Base-by-base conservation (phyloP, 306 rosid genomes). In the Oemleria cerasiformis region DNA sequence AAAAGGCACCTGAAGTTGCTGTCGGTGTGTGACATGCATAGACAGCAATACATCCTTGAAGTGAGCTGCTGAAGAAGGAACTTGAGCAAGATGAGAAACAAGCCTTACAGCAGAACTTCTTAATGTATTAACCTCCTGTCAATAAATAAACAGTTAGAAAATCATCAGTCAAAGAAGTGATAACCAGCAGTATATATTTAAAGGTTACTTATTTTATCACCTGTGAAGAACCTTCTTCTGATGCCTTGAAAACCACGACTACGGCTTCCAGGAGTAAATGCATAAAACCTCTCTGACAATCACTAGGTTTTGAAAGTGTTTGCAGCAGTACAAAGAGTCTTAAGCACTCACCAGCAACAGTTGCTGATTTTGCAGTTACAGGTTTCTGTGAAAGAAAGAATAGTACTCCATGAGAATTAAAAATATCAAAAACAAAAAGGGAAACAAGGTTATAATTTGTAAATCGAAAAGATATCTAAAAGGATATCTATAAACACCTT, bases 31-130 rank as follows among this genome's bases (percentile, higher is more conserved):
- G 58, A 87, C 84, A 77, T 97, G 92, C 95, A 94, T 91, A 74
- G 98, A 91, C 80, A 89, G 81, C 66, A 94, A 75, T 68, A 81
- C 90, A 67, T 94, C 92, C 90, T 82, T 94, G 88, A 94, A 94
- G 85, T 81, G 84, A 70, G 82, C 75, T 36, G 98, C 96, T 3
- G 95, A 89, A 34, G 96, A 83, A 83, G 95, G 97, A 77, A 94
- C 74, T 87, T 89, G 98, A 62, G 97, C 97, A 79, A 91, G 87
- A 77, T 84, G 96, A 78, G 98, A 91, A 74, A 94, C 98, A 74
- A 94, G 88, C 84, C 79, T 86, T 75, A 87, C 50, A 17, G 97
- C 77, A 19, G 86, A 85, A 79, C 81, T 87, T 82, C 85, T 91
- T 75, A 94, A 77, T 77, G 88, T 93, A 63, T 67, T 80, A 20